phyloP scores from a whole-genome alignment of 768 basidiomycete genomes.

The Mycena capillaripes region DNA sequence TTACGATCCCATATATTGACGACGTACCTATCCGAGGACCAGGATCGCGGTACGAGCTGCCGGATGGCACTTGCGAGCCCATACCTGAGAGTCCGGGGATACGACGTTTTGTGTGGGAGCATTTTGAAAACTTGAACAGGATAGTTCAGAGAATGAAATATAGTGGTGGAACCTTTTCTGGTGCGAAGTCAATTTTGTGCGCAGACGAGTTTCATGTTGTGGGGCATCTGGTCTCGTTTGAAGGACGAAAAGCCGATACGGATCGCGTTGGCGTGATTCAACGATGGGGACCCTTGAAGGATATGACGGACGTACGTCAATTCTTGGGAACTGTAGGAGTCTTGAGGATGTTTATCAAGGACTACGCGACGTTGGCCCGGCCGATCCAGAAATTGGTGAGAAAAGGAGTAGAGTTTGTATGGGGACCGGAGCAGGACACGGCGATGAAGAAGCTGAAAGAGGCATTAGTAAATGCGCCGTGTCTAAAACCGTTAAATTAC shows the following conservation, averaged over 20 bases:
- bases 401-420: slow-evolving; percentile 34
- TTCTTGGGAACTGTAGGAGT: slow-evolving; percentile 32
- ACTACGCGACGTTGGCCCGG: slow-evolving; percentile 21
- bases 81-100: slow-evolving; percentile 41
- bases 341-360: too few species aligned
- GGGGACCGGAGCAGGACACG: slow-evolving; percentile 33
- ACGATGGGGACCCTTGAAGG: slow-evolving; percentile 27
- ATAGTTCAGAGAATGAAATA: slow-evolving; percentile 7
- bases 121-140: slow-evolving; percentile 24
- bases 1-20: slow-evolving; percentile 44
- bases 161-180: slow-evolving; percentile 39
- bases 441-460: slow-evolving; percentile 41
- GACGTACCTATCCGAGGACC: slow-evolving; percentile 46
- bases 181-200: slow-evolving; percentile 42
- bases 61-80: slow-evolving; percentile 30
- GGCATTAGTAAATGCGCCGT: slow-evolving; percentile 22
- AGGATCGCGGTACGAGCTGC: slow-evolving; percentile 30
- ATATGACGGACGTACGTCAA: slow-evolving; percentile 19
- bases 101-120: slow-evolving; percentile 26
- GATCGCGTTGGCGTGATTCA: slow-evolving; percentile 38
- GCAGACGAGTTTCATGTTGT: slow-evolving; percentile 35
- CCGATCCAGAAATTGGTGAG: slow-evolving; percentile 20
- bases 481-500: slow-evolving; percentile 33
- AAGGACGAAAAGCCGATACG: slow-evolving; percentile 42
- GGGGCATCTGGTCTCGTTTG: slow-evolving; percentile 44